phyloP scores from a whole-genome alignment of 148 eudicot species.

The Rhododendron simsii region DNA sequence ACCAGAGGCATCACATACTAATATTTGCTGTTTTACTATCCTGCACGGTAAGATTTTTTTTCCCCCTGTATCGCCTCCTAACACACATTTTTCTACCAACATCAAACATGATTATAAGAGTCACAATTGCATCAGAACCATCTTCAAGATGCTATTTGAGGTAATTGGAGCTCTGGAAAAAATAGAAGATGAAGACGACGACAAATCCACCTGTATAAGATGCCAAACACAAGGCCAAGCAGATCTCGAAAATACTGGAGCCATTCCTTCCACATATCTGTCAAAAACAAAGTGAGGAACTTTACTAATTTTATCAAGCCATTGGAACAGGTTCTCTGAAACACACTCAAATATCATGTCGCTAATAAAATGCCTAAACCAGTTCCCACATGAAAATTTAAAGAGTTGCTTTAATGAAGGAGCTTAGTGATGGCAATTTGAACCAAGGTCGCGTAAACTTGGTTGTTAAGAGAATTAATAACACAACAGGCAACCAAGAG shows the following conservation, averaged over 20 bases:
- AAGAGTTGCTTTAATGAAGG: background rate
- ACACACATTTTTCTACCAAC: no score
- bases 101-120: background rate
- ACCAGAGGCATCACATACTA: background rate
- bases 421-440: background rate
- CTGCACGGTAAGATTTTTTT: background rate
- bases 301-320: background rate
- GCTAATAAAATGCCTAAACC: background rate
- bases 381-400: background rate
- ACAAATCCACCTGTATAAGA: conserved; percentile 76
- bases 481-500: no score
- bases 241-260: conserved; percentile 93
- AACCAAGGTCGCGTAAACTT: background rate
- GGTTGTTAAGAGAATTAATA: no score
- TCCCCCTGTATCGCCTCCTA: background rate
- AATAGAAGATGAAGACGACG: no score
- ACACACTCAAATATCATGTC: background rate
- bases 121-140: background rate
- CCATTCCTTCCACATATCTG: conserved; percentile 95
- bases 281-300: background rate
- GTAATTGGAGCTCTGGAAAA: no score
- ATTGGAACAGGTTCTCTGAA: background rate
- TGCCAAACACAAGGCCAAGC: conserved; percentile 99
- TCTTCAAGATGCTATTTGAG: no score
- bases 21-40: background rate